Evolutionary conservation across 208 protist genomes (phyloP), one percentile per base, ranked within the genome.

Genomic region (Acanthamoeba rhysodes): DNA sequence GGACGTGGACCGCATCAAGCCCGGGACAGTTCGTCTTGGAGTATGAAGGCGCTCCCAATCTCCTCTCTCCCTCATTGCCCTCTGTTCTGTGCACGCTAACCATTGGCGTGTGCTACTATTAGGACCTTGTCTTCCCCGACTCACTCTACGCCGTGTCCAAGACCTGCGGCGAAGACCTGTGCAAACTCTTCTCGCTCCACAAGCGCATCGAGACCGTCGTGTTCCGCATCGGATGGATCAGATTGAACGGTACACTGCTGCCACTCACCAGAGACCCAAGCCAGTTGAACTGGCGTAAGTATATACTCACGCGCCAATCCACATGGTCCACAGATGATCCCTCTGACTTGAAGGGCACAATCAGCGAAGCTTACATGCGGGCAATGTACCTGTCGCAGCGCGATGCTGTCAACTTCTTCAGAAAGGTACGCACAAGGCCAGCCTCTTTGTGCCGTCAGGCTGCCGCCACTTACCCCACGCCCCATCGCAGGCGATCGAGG

Each of bases 321-420:
- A 50, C 27, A 18, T 87, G 16, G n/a, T n/a, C n/a, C 18, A 1
- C 50, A 88, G 80, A 88, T 88, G 80, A 88, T n/a, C 80, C 80
- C 8, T 88, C 80, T 2, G 80, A 88, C 34, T 10, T 37, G 24
- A 88, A 41, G 53, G 45, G 80, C 20, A 88, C 80, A 6, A 32
- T 24, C 53, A 64, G 14, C 41, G 80, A 88, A 64, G 80, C 18
- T 10, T 88, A 88, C 53, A 88, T 88, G 80, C 18, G 80, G 16
- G 80, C 80, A 14, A 88, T 88, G 80, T 88, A 88, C 34, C 80
- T 88, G 14, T 66, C 50, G 27, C 80, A 88, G 12, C 37, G 80
- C 37, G 80, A 88, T 32, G 80, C 80, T 10, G 53, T 0, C 10
- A 41, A 41, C 22, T 88, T 88, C 53, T 88, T 88, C 80, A 32